A percentile compares a stretch with the other conserved stretches of the same genome.
phyloP scores from a whole-genome alignment of 805 yeast species.

The Yamadazyma paraphyllophila region DNA sequence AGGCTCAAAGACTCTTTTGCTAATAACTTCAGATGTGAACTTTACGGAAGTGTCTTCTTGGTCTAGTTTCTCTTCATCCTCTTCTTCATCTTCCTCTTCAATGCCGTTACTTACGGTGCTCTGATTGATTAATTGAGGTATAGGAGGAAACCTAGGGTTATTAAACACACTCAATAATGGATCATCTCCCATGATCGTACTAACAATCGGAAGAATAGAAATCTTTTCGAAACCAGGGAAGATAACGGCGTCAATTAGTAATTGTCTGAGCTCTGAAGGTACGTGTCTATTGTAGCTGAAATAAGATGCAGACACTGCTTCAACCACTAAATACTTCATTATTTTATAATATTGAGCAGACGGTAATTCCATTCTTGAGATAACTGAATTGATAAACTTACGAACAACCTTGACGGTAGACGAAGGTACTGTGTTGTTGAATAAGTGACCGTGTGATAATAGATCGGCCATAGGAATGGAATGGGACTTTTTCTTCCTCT shows the following conservation, averaged over 20 bases:
- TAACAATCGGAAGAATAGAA: conserved; percentile 70
- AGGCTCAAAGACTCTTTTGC: conserved; percentile 22
- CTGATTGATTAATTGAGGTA: conserved; percentile 24
- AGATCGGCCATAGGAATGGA: conserved; percentile 63
- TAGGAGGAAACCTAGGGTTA: conserved; percentile 74
- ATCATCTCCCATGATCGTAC: conserved; percentile 49
- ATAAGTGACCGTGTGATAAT: conserved; percentile 61
- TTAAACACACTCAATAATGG: conserved; percentile 56
- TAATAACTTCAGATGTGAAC: conserved; percentile 8
- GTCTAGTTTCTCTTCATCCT: conserved; percentile 14
- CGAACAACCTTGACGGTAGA: conserved; percentile 34
- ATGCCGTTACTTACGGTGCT: conserved; percentile 39
- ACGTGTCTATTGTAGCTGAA: conserved; percentile 15
- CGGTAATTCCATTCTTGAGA: conserved; percentile 52
- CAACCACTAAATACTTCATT: conserved; percentile 35
- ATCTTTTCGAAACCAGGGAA: conserved; percentile 66
- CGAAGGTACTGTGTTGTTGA: conserved; percentile 41
- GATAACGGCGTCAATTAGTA: conserved; percentile 55
- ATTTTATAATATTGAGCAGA: conserved; percentile 63
- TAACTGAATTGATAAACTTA: conserved; percentile 47
- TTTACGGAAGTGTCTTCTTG: conserved; percentile 16
- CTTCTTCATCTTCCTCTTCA: conserved; percentile 15
- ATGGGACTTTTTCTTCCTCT: conserved; percentile 41
- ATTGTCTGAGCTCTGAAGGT: conserved; percentile 30
- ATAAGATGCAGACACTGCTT: conserved; percentile 30